Conservation (phyloP, 1,284 basidiomycete genomes). For the Irpex sp. region DNA sequence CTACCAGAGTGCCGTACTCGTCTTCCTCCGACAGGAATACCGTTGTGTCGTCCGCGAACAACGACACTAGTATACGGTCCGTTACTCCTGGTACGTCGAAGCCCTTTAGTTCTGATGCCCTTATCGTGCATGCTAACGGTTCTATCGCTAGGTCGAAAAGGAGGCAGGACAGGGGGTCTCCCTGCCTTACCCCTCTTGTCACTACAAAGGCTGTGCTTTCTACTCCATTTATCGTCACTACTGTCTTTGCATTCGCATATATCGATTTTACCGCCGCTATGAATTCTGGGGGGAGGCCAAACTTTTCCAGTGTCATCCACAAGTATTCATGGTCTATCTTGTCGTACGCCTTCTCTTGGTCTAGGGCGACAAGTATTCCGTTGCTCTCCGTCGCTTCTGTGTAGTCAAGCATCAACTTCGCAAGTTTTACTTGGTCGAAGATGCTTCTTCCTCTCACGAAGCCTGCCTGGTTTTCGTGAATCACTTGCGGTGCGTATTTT, state of each 20-base stretch:
- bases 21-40: constrained; percentile 22
- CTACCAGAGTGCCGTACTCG: constrained; percentile 14
- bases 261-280: constrained; percentile 20
- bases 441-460: constrained; percentile 25
- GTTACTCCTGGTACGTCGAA: constrained; percentile 9
- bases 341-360: constrained; percentile 34
- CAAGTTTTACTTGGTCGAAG: constrained; percentile 20
- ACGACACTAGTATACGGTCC: constrained; percentile 20
- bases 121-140: constrained; percentile 19
- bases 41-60: constrained; percentile 32
- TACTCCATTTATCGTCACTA: constrained; percentile 25
- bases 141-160: constrained; percentile 28
- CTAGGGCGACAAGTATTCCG: constrained; percentile 24
- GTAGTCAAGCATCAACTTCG: constrained; percentile 19
- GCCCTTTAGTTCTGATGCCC: constrained; percentile 17
- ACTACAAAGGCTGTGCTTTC: constrained; percentile 18
- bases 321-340: constrained; percentile 28
- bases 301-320: constrained; percentile 18
- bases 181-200: constrained; percentile 27
- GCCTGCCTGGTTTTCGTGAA: constrained; percentile 27
- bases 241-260: constrained; percentile 21
- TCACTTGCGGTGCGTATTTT: constrained; percentile 20
- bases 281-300: constrained; percentile 14
- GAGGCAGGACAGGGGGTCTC: constrained; percentile 29
- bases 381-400: constrained; percentile 21